phyloP scores from a whole-genome alignment of 495 filamentous ascomycete genomes.

The Achaetomiella virescens region DNA sequence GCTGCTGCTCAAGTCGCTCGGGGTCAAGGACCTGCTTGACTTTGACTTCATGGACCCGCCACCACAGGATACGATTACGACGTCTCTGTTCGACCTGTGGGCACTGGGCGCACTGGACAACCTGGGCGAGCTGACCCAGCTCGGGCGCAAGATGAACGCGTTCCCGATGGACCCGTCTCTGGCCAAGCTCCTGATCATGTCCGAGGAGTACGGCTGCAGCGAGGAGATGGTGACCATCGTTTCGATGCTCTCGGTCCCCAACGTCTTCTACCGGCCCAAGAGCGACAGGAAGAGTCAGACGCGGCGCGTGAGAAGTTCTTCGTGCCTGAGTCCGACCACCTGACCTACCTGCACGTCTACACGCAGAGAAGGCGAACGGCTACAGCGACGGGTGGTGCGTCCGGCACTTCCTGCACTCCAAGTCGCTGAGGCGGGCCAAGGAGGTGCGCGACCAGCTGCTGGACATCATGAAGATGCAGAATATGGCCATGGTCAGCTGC shows the following conservation, averaged over 20 bases:
- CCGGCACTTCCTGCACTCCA: constrained; percentile 87
- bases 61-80: constrained; percentile 95
- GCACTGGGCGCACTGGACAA: constrained; percentile 91
- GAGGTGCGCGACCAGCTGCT: constrained; percentile 89
- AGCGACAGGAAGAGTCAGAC: constrained; percentile 94
- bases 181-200: constrained; percentile 88
- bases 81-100: constrained; percentile 97
- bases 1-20: constrained; percentile 86
- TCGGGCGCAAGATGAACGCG: constrained; percentile 89
- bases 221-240: constrained; percentile 99
- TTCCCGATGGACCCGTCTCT: constrained; percentile 97
- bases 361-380: constrained; percentile 89
- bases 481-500: constrained; percentile 80
- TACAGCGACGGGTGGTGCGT: constrained; percentile 87
- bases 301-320: constrained; percentile 98
- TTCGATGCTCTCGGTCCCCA: constrained; percentile 94
- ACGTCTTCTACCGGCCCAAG: constrained; percentile 94
- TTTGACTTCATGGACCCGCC: constrained; percentile 99
- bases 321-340: constrained; percentile 92
- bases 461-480: constrained; percentile 93
- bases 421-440: constrained; percentile 80
- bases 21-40: constrained; percentile 89
- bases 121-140: constrained; percentile 79
- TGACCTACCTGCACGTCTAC: constrained; percentile 94
- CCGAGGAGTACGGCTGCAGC: constrained; percentile 79